Conservation (phyloP, 768 basidiomycete genomes). For the Lactarius vividus region DNA sequence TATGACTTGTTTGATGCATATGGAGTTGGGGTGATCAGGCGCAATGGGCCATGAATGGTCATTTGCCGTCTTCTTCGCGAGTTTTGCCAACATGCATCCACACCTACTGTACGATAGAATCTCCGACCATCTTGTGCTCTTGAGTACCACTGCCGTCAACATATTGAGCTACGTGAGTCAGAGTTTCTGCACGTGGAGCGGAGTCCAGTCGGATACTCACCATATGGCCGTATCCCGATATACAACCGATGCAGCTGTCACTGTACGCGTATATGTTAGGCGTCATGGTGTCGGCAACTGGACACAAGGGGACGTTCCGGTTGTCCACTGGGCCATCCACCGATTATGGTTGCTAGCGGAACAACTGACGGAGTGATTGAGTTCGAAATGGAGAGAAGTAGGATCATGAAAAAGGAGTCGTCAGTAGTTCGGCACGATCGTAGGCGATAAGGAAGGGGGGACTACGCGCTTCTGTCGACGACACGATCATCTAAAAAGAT, state of each 20-base stretch:
- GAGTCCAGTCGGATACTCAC: conserved; percentile 37
- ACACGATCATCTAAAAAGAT: conserved; percentile 52
- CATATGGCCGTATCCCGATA: conserved; percentile 33
- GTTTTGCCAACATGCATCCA: conserved; percentile 50
- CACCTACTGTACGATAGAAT: conserved; percentile 57
- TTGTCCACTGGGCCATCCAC: conserved; percentile 47
- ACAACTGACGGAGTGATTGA: not conserved
- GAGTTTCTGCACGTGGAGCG: not conserved
- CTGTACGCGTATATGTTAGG: conserved; percentile 46
- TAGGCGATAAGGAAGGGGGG: conserved; percentile 1
- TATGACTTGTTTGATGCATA: conserved; percentile 42
- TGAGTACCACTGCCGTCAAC: not conserved
- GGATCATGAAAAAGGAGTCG: conserved; percentile 16
- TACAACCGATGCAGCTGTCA: conserved; percentile 39
- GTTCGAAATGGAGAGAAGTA: not conserved
- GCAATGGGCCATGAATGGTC: conserved; percentile 54
- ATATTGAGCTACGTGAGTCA: not conserved
- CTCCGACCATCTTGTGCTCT: conserved; percentile 40
- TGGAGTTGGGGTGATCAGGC: conserved; percentile 40
- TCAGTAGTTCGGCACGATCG: conserved; percentile 15
- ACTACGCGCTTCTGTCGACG: conserved; percentile 44
- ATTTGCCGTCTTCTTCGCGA: conserved; percentile 48
- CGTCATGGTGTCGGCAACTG: conserved; percentile 26
- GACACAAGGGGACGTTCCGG: conserved; percentile 58
- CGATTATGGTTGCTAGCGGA: not conserved